phyloP scores from a whole-genome alignment of 805 yeast genomes.

The Lipomyces yamanashiensis region DNA sequence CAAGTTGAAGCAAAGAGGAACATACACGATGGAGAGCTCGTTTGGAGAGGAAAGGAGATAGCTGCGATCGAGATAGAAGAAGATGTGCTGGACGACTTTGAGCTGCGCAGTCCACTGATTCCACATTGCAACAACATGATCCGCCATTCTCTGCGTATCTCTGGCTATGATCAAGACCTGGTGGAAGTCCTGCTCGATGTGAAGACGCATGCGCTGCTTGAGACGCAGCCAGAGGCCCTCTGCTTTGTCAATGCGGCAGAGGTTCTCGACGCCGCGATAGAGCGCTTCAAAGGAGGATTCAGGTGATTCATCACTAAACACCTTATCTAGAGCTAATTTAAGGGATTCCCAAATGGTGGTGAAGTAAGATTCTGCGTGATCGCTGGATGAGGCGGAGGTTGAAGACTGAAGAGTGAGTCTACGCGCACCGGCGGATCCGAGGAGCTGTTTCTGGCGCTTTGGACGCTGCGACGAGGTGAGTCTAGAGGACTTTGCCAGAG shows the following conservation, averaged over 20 bases:
- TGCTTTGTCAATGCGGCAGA: conserved; percentile 41
- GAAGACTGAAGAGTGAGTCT: conserved; percentile 20
- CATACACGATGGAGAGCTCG: conserved; percentile 2
- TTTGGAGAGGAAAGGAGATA: conserved; percentile 36
- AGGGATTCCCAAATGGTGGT: conserved; percentile 22
- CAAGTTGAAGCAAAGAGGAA: background rate
- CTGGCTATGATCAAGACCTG: conserved; percentile 3
- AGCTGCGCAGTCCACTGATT: conserved; percentile 35
- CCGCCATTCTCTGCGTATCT: conserved; percentile 25
- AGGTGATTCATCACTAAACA: conserved; percentile 17
- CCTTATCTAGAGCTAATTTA: conserved; percentile 22
- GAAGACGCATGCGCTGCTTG: conserved; percentile 17
- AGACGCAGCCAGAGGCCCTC: conserved; percentile 38
- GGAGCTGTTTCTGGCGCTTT: conserved; percentile 30
- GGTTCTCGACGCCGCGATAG: conserved; percentile 43
- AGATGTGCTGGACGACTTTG: conserved; percentile 39
- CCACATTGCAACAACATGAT: conserved; percentile 32
- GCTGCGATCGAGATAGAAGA: conserved; percentile 42
- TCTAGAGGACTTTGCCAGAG: conserved; percentile 11
- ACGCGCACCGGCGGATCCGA: conserved; percentile 27
- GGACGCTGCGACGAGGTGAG: conserved; percentile 23
- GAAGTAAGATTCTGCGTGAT: conserved; percentile 24
- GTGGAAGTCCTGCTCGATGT: background rate
- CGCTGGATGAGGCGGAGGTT: conserved; percentile 1
- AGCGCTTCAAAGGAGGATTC: conserved; percentile 41